Evolutionary conservation across 176 grass and related monocot species (phyloP), one percentile per base, ranked within the genome.

Genomic region (Zea mays): DNA sequence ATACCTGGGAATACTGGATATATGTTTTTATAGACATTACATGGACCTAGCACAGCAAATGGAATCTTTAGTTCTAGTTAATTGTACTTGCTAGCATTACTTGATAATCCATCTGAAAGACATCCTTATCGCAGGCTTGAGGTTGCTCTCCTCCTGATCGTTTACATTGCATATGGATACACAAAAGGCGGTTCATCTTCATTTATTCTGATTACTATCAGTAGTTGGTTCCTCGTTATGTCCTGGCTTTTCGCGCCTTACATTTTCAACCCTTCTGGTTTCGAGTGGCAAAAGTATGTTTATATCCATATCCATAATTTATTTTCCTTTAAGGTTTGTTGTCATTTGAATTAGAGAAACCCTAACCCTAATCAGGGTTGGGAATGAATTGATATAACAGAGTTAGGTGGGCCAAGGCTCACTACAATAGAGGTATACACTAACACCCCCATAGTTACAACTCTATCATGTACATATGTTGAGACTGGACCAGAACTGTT

Each of bases 191-290:
- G 95, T 70, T 77, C 91, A 66, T 92, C 91, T 56, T 84, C 95
- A 21, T 98, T 94, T 84, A 92, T 98, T 72, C 91, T 98, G 62
- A 59, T 98, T 48, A 98, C 95, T 68, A 80, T 88, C 74, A 94
- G 95, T 73, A 98, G 95, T 88, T 98, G 95, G 95, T 38, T 98
- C 68, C 74, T 98, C 60, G 95, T 98, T 45, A 51, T 98, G 37
- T 98, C 95, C 36, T 98, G 95, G 95, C 87, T 98, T 61, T 98
- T 94, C 15, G 95, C 95, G 5, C 95, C 91, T 33, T 98, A 98
- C 85, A 92, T 98, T 86, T 98, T 98, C 87, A 98, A 98, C 51
- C 95, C 95, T 71, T 98, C 95, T 87, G 95, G 95, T 74, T 98
- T 98, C 52, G 95, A 98, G 69, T 98, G 95, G 95, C 95, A 98